phyloP scores from a whole-genome alignment of 1,139 yeast genomes.

The Pichia sp. region DNA sequence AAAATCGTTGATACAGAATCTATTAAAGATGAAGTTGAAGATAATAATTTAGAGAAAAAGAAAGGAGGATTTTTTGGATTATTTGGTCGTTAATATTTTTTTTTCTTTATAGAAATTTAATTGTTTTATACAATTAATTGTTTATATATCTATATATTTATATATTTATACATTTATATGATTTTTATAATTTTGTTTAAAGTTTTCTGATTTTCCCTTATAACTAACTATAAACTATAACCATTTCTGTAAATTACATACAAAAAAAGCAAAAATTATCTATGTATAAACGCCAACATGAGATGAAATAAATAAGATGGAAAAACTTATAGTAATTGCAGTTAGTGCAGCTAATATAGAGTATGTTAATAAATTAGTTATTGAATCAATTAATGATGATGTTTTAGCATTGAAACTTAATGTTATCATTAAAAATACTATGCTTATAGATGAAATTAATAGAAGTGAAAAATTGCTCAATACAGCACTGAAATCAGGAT shows the following conservation, averaged over 20 bases:
- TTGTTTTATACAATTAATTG: too few relatives aligned
- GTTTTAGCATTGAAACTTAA: slow-evolving; percentile 9
- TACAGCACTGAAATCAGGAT: slow-evolving; percentile 5
- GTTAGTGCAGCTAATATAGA: slow-evolving; percentile 18
- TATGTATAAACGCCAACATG: slow-evolving; percentile 28
- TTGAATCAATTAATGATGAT: not conserved
- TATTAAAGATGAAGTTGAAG: not conserved
- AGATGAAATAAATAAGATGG: slow-evolving; percentile 26
- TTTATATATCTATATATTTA: not conserved
- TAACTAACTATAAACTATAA: not conserved
- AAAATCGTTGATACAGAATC: slow-evolving; percentile 2
- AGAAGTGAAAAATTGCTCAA: not conserved
- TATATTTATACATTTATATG: not conserved
- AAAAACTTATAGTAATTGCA: slow-evolving; percentile 24
- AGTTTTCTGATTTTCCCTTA: not conserved
- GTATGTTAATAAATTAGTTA: slow-evolving; percentile 12
- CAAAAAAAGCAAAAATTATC: too few relatives aligned
- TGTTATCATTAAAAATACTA: slow-evolving; percentile 8
- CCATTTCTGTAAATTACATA: too few relatives aligned
- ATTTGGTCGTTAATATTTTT: slow-evolving; percentile 41
- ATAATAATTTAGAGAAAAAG: slow-evolving; percentile 22
- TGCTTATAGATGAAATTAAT: too few relatives aligned
- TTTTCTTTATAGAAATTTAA: too few relatives aligned
- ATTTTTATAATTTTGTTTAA: too few relatives aligned
- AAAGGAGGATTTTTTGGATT: slow-evolving; percentile 45